Conservation (phyloP, 2,329 filamentous ascomycete genomes). For the Monilinia laxa region DNA sequence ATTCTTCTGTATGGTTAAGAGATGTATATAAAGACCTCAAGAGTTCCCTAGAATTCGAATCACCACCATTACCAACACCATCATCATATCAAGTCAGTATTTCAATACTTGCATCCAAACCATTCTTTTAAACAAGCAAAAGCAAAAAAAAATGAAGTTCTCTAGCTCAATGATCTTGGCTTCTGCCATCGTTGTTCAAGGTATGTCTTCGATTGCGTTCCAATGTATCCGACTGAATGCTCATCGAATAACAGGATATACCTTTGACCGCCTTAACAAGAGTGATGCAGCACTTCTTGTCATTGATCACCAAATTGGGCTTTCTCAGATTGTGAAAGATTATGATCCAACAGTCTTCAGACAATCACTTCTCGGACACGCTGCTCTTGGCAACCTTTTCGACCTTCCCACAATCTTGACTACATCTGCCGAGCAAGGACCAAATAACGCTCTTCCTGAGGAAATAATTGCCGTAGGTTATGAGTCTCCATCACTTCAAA, state of each 20-base stretch:
- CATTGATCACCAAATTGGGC: constrained; percentile 59
- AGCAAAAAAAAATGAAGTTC: constrained; percentile 35
- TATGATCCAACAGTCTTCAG: constrained; percentile 64
- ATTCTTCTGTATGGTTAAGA: neutral
- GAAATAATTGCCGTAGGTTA: constrained; percentile 56
- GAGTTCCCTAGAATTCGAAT: neutral
- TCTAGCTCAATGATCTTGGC: constrained; percentile 26
- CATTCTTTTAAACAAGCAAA: constrained; percentile 16
- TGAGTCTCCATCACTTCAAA: constrained; percentile 24
- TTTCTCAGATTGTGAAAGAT: constrained; percentile 62
- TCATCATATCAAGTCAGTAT: neutral
- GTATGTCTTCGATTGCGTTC: constrained; percentile 22
- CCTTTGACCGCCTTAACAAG: constrained; percentile 42
- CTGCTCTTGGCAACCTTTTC: constrained; percentile 64
- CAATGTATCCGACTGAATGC: neutral
- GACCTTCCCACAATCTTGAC: constrained; percentile 68
- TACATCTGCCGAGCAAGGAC: constrained; percentile 64
- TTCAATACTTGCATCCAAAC: neutral
- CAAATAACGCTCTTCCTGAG: constrained; percentile 69
- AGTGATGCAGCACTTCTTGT: constrained; percentile 52
- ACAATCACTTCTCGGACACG: constrained; percentile 66
- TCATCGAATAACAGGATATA: constrained; percentile 28
- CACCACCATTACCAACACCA: constrained; percentile 1
- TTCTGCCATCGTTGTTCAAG: constrained; percentile 27
- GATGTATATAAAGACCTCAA: constrained; percentile 15